phyloP scores from a whole-genome alignment of 345 rosid genomes.

The Conringia planisiliqua region DNA sequence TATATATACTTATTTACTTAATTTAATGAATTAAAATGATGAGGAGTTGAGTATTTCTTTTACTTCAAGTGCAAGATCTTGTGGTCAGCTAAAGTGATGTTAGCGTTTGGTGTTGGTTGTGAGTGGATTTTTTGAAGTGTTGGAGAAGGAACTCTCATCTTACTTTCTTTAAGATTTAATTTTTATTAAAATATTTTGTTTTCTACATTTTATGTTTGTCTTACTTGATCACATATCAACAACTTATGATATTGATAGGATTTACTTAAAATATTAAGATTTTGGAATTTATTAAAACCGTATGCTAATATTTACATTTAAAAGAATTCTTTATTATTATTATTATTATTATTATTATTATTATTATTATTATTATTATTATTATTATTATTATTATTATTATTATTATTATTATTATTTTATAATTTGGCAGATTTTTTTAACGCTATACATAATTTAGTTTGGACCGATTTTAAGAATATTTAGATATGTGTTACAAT shows the following conservation, averaged over 20 bases:
- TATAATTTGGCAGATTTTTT: no score
- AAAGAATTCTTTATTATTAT: no score
- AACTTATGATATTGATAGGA: neutral
- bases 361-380: no score
- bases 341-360: no score
- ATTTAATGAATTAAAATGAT: constrained; percentile 13
- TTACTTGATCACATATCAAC: constrained; percentile 20
- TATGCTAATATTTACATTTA: neutral
- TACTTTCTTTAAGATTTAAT: constrained; percentile 11
- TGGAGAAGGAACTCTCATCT: constrained; percentile 32
- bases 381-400: no score
- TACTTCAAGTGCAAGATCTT: constrained; percentile 34
- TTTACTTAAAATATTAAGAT: neutral
- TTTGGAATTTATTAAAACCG: neutral
- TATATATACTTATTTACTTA: neutral
- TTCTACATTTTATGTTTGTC: constrained; percentile 16
- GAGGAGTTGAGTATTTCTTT: constrained; percentile 26
- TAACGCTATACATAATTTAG: no score
- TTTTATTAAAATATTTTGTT: neutral
- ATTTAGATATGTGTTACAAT: no score
- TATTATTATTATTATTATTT: no score
- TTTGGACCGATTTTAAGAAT: no score
- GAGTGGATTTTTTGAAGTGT: constrained; percentile 30
- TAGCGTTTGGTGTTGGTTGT: constrained; percentile 32
- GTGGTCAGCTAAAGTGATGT: constrained; percentile 26